Percentiles rank a stretch among this genome's conserved stretches.
Evolutionary conservation across 1,284 basidiomycete species (phyloP).

Genomic region (Chiua sp.): DNA sequence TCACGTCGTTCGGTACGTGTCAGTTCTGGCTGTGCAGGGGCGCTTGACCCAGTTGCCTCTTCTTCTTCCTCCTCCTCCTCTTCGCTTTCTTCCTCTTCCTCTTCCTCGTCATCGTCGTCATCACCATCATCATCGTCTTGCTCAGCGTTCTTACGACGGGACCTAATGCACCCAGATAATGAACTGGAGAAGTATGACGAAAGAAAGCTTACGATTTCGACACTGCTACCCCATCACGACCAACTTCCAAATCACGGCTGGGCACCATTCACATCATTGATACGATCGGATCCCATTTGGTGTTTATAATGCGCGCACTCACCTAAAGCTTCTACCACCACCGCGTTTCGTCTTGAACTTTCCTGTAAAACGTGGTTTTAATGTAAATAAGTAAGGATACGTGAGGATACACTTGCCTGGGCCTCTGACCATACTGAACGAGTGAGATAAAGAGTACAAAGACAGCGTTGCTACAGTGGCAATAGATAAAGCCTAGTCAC

Average conservation of each 20-base stretch:
- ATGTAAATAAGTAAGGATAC: background rate
- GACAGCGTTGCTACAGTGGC: background rate
- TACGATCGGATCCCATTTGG: conserved; percentile 3
- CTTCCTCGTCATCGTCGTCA: background rate
- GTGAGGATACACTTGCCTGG: conserved; percentile 43
- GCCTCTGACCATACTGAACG: conserved; percentile 58
- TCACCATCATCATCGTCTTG: background rate
- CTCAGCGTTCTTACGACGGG: conserved; percentile 14
- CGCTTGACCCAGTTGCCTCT: conserved; percentile 42
- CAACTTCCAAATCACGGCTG: conserved; percentile 64
- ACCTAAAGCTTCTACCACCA: conserved; percentile 85
- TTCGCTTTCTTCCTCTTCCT: conserved; percentile 40
- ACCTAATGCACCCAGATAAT: conserved; percentile 11
- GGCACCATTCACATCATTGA: conserved; percentile 10
- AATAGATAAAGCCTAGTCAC: conserved; percentile 21
- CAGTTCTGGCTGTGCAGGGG: conserved; percentile 50
- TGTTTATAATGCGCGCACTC: conserved; percentile 16
- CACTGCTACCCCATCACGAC: conserved; percentile 67
- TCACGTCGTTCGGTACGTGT: conserved; percentile 70
- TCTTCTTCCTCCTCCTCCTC: conserved; percentile 43
- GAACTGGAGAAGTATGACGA: background rate
- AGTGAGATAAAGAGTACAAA: background rate
- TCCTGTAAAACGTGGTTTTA: conserved; percentile 43
- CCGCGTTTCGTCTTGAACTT: conserved; percentile 89
- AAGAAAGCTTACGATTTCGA: conserved; percentile 47